phyloP scores from a whole-genome alignment of 306 rosid species.

The Oemleria cerasiformis region DNA sequence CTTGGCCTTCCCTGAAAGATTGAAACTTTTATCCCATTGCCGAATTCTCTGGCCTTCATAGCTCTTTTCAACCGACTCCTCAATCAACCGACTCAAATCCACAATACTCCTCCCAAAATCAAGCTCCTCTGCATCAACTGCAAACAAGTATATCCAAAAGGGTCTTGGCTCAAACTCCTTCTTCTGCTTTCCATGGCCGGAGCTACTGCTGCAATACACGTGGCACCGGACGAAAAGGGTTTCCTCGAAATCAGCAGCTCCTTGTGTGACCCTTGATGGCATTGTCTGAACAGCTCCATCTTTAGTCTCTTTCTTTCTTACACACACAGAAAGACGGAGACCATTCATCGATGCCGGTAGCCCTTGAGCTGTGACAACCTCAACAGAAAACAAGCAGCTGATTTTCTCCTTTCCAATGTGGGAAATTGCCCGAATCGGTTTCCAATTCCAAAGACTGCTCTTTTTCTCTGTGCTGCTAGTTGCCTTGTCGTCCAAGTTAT shows the following conservation, averaged over 20 bases:
- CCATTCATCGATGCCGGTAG: slow-evolving; percentile 97
- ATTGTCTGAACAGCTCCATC: slow-evolving; percentile 93
- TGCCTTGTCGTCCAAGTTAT: slow-evolving; percentile 35
- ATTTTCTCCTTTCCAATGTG: slow-evolving; percentile 84
- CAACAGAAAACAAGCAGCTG: slow-evolving; percentile 81
- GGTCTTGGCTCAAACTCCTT: slow-evolving; percentile 85
- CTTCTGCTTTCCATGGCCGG: slow-evolving; percentile 43
- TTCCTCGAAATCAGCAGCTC: slow-evolving; percentile 96
- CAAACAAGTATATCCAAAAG: slow-evolving; percentile 68
- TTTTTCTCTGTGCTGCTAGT: slow-evolving; percentile 48
- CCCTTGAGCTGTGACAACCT: slow-evolving; percentile 76
- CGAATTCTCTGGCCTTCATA: slow-evolving; percentile 62
- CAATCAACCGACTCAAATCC: slow-evolving; percentile 70
- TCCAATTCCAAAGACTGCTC: slow-evolving; percentile 88
- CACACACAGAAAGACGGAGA: slow-evolving; percentile 69
- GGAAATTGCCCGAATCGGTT: slow-evolving; percentile 81
- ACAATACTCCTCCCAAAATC: slow-evolving; percentile 70
- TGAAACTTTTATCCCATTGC: slow-evolving; percentile 79
- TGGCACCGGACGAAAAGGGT: slow-evolving; percentile 80
- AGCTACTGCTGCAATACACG: slow-evolving; percentile 42
- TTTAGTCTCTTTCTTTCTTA: slow-evolving; percentile 89
- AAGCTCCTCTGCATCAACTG: slow-evolving; percentile 87
- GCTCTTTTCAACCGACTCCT: slow-evolving; percentile 68
- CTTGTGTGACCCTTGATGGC: slow-evolving; percentile 88
- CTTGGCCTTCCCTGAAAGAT: slow-evolving; percentile 76